Evolutionary conservation across 495 filamentous ascomycete genomes (phyloP), one percentile per base, ranked within the genome.

Genomic region (Geoglossum glabrum): DNA sequence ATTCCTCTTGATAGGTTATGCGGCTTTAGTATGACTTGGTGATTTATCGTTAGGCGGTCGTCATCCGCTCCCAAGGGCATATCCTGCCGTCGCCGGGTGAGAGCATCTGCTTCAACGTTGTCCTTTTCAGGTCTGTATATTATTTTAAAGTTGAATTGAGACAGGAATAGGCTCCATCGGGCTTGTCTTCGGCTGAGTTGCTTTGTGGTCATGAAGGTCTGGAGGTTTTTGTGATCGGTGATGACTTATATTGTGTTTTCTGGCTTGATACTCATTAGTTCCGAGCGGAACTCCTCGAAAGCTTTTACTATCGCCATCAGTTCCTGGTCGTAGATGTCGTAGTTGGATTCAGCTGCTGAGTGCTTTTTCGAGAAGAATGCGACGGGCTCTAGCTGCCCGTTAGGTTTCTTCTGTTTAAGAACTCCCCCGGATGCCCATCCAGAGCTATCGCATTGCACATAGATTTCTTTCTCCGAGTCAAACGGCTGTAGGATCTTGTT

Each of bases 241-340:
- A 56, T 56, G 13, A 56, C 54, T 19, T 56, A 15, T 25, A 51
- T 19, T 27, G 54, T 1, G 2, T 10, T 13, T 10, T 13, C 23
- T 27, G 26, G 9, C 0, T n/a, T n/a, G n/a, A n/a, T n/a, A n/a
- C 40, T 56, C 36, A 63, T 30, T 10, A 55, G 54, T 51, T 64
- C 62, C 7, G 61, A 26, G 49, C 8, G 36, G 40, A 56, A 64
- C 19, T 60, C 28, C 27, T 63, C 17, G 30, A 63, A 57, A 34
- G 45, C 15, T 27, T n/a, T 10, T 4, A 64, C 25, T 50, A 65
- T 55, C 34, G 54, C 57, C 54, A 65, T 36, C 46, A 65, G 19
- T 59, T 65, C 57, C 40, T 64, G 62, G 49, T 65, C 57, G 56
- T 64, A 59, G 54, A 65, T 64, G 55, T 65, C 38, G 31, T 65